phyloP scores from a whole-genome alignment of 148 eudicot species.

The Arctostaphylos glauca region DNA sequence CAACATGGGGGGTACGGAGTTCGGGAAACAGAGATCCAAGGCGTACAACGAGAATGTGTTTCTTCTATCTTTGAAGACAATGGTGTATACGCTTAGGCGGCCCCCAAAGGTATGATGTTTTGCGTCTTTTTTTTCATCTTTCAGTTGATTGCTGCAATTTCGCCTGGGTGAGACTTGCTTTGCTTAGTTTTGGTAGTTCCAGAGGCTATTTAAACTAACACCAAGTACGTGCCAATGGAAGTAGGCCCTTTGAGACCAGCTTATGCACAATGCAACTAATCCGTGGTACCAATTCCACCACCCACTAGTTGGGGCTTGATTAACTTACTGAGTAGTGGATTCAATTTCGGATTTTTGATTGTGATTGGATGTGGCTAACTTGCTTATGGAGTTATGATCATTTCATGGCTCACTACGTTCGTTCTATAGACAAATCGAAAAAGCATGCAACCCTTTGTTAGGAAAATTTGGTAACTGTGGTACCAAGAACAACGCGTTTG shows the following conservation, averaged over 20 bases:
- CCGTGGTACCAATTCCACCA: too few species aligned
- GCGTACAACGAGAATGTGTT: conserved; percentile 60
- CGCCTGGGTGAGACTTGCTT: too few species aligned
- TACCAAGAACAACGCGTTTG: neutral
- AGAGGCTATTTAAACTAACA: too few species aligned
- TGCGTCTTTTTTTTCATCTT: neutral
- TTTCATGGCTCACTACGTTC: neutral
- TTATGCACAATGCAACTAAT: too few species aligned
- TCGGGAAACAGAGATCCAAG: conserved; percentile 43
- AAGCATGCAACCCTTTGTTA: neutral
- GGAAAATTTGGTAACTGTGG: neutral
- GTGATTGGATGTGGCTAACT: too few species aligned
- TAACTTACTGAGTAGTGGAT: too few species aligned
- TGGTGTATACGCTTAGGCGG: conserved; percentile 59
- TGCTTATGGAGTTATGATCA: neutral
- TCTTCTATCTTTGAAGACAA: conserved; percentile 59
- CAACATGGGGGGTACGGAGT: conserved; percentile 19
- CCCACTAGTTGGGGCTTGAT: too few species aligned
- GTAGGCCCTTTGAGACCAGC: too few species aligned
- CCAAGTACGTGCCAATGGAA: too few species aligned
- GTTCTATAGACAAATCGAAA: neutral
- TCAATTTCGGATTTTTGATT: too few species aligned
- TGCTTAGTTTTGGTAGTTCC: too few species aligned
- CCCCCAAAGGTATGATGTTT: conserved; percentile 66
- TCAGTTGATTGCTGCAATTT: too few species aligned